Evolutionary conservation across 257 asterid species (phyloP), one percentile per base, ranked within the genome.

Genomic region (Cruciata laevipes): DNA sequence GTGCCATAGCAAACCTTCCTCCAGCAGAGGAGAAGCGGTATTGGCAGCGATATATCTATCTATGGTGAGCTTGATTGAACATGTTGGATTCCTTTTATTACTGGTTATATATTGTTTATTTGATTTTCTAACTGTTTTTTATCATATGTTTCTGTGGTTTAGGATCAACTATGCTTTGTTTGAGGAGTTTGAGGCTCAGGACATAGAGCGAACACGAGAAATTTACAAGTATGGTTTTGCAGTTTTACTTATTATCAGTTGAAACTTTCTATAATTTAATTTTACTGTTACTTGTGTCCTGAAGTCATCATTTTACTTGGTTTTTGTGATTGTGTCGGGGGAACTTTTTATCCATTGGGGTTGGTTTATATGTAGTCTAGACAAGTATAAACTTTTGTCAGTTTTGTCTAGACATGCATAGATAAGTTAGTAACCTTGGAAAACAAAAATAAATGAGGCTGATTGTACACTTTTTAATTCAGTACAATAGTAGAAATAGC

Each of bases 21-120:
- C 98, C 98, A 65, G 94, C 94, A 57, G 85, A 84, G 73, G 97
- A 93, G 84, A 93, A 93, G 82, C 87, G 92, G 13, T 86, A 84
- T 67, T 93, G 97, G 97, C 95, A 93, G 80, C 83, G 97, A 20
- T 93, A 93, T 68, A 88, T 93, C 23, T 93, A 93, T 78, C 68
- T 90, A 71, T 93, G 98, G 98, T 91, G 81, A 74, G 87, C 69
- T 62, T 64, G n/a, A 32, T 64, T 67, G 68, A 59, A 30, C 51
- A 38, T 40, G 68, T 12, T n/a, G 37, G 23, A 47, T 21, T 24
- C 21, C 6, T 5, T 38, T n/a, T 16, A 47, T 14, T 47, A 4
- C 20, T 14, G 51, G 11, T 42, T 42, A 12, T 42, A 5, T 11
- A 42, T 12, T 42, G 51, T 47, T 47, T 47, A 21, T 17, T 3